Base-by-base conservation (phyloP, 805 yeast genomes). In the Starmerella riodocensis region DNA sequence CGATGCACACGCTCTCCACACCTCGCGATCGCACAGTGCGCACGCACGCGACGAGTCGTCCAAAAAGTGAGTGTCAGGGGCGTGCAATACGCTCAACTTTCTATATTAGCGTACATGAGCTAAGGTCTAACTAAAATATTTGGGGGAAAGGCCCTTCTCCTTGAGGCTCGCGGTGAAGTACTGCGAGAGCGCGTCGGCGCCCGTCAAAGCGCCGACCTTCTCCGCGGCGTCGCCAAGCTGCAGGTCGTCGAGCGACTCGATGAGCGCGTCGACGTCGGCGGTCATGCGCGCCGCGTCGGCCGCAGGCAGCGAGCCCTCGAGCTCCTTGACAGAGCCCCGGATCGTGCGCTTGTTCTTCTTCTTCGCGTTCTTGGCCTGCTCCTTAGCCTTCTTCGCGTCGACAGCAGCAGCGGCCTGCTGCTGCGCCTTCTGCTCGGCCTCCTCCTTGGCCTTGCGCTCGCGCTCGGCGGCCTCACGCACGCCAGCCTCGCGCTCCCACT, bases 401-500 rank as follows among this genome's bases (percentile, higher is more conserved):
- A 74, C 74, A 22, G 73, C 69, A 37, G 66, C 60, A 22, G 73
- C 75, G 46, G 73, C 79, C 43, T 73, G 86, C 36, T 76, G 93
- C 46, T 79, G 91, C 57, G 74, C 76, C 50, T 73, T 76, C 53
- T 75, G 75, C 51, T 79, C 82, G 49, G 67, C 75, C 56, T 83
- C 95, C 55, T 81, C 97, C 38, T 80, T 93, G 53, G 81, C 95
- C 59, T 77, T 78, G 65, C 78, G 78, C 36, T 88, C 93, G 58
- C 72, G 80, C 63, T 84, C 98, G 46, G 94, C 95, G 49, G 93
- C 97, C 60, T 84, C 78, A 70, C 97, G 81, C 24, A 93, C 76
- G 53, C 95, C 97, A 39, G 97, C 94, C 63, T 86, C 97, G 62
- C 78, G 81, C 64, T 91, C 97, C 97, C 97, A 88, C 66, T 88